Evolutionary conservation across 1,284 basidiomycete genomes (phyloP).

Genomic region (Cystobasidium sp.): DNA sequence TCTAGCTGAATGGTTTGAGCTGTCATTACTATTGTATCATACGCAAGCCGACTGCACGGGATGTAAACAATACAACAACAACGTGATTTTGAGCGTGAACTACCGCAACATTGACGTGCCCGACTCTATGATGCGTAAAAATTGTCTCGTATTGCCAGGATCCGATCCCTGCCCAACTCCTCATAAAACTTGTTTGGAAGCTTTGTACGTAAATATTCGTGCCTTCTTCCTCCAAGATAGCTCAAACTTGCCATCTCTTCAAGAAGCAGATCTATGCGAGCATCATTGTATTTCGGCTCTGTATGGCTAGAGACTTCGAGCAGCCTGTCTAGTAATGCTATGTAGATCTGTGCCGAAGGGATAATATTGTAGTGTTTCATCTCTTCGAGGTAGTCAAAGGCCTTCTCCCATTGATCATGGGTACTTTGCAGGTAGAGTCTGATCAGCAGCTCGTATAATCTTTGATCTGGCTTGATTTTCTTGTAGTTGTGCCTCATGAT

Average conservation of each 20-base stretch:
- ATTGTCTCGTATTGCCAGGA: slow-evolving; percentile 2
- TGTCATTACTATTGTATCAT: slow-evolving; percentile 20
- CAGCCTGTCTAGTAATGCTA: slow-evolving; percentile 19
- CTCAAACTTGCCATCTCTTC: slow-evolving; percentile 41
- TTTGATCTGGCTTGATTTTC: slow-evolving; percentile 19
- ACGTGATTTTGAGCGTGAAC: not conserved
- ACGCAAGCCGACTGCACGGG: not conserved
- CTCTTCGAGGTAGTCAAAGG: slow-evolving; percentile 42
- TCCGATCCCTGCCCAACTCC: slow-evolving; percentile 6
- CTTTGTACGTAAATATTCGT: slow-evolving; percentile 6
- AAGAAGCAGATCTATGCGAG: slow-evolving; percentile 31
- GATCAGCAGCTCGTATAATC: slow-evolving; percentile 22
- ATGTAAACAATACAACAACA: not conserved
- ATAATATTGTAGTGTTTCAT: slow-evolving; percentile 41
- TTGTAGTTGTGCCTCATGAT: slow-evolving; percentile 1
- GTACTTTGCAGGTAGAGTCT: slow-evolving; percentile 21
- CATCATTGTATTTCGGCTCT: slow-evolving; percentile 16
- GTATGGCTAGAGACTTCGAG: not conserved
- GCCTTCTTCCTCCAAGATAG: slow-evolving; percentile 26
- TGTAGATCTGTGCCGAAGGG: slow-evolving; percentile 25
- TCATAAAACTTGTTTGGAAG: slow-evolving; percentile 12
- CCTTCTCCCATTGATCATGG: slow-evolving; percentile 8
- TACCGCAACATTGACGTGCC: not conserved
- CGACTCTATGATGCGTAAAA: not conserved
- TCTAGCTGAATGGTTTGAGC: not conserved